These are phyloP conservation scores for Verbascum thapsus DNA, from an alignment of 257 asterid genomes.

Conservation along the genomic window DNA sequence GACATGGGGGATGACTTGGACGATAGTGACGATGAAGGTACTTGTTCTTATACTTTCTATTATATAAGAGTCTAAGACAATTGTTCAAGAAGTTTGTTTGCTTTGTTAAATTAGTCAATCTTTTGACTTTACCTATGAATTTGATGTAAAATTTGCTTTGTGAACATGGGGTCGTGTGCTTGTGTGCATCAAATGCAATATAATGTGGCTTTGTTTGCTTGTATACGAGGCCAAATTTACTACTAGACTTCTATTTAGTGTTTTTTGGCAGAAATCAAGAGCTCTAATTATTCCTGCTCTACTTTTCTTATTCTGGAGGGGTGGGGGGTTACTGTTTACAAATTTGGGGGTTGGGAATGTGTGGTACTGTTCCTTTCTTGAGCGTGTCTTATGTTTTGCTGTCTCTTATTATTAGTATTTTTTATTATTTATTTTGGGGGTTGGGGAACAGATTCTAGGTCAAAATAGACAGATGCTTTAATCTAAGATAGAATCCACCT, in stretches of 20 bases:
- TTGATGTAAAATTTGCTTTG: not conserved
- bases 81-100: not conserved
- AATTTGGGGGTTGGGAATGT: no score
- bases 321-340: no score
- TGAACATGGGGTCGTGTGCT: not conserved
- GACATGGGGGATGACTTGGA: conserved; percentile 71
- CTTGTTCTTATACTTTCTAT: not conserved
- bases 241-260: not conserved
- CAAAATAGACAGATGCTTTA: no score
- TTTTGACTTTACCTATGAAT: not conserved
- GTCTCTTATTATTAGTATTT: no score
- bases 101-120: not conserved
- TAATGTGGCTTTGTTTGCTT: not conserved
- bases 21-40: conserved; percentile 92
- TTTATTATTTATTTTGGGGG: no score
- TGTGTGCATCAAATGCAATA: not conserved
- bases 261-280: not conserved
- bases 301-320: no score
- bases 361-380: no score
- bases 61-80: no score
- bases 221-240: no score
- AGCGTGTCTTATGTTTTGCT: no score
- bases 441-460: no score
- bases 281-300: not conserved
- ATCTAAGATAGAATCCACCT: no score